Percentiles rank a stretch among this genome's conserved stretches.
phyloP scores from a whole-genome alignment of 805 yeast genomes.

The Maudiozyma turicensis region DNA sequence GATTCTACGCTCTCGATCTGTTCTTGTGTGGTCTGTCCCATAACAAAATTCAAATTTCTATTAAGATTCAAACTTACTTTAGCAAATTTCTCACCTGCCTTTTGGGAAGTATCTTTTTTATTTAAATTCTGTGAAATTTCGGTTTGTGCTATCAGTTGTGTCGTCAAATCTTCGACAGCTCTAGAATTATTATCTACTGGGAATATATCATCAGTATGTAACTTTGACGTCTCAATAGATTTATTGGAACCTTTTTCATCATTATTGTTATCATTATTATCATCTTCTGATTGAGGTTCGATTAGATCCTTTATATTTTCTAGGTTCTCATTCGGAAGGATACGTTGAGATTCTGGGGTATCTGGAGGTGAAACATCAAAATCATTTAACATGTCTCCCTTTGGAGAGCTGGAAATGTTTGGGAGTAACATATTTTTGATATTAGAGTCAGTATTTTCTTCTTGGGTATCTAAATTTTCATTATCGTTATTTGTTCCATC shows the following conservation, averaged over 20 bases:
- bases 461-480: background rate
- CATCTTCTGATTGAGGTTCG: background rate
- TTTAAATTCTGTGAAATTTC: background rate
- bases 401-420: background rate
- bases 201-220: background rate
- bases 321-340: background rate
- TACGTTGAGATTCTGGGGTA: slow-evolving; percentile 8
- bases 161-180: background rate
- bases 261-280: too few species aligned
- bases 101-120: background rate
- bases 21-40: background rate
- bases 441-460: background rate
- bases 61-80: background rate
- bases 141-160: background rate
- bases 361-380: slow-evolving; percentile 6
- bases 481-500: too few species aligned
- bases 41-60: background rate
- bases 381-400: background rate
- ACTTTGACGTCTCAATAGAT: too few species aligned
- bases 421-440: background rate
- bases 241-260: too few species aligned
- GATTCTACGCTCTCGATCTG: background rate
- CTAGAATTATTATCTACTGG: background rate
- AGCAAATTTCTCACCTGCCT: background rate
- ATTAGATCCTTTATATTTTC: background rate